Evolutionary conservation across 139 green algal genomes (phyloP).

Genomic region (Bryopsis sp.): DNA sequence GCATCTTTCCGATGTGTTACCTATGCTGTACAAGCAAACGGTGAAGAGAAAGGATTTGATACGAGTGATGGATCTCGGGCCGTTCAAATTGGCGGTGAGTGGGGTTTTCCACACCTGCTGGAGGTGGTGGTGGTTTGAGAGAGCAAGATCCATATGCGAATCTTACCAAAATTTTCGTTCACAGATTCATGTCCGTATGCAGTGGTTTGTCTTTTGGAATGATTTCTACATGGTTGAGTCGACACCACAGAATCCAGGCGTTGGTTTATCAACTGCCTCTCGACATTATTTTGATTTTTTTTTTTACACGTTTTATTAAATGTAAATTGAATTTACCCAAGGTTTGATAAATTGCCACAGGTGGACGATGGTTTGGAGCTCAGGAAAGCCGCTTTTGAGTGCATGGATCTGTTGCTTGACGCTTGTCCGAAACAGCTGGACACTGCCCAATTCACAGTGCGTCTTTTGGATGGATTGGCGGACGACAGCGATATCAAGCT

Average conservation of each 20-base stretch:
- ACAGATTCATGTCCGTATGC: no score
- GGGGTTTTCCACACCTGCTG: no score
- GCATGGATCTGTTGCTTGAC: conserved; percentile 81
- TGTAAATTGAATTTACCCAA: no score
- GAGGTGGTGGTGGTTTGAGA: no score
- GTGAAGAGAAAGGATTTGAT: conserved; percentile 58
- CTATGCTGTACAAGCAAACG: conserved; percentile 80
- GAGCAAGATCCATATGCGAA: no score
- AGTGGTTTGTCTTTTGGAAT: no score
- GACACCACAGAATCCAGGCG: no score
- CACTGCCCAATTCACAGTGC: conserved; percentile 5
- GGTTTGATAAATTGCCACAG: conserved; percentile 37
- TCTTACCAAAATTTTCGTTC: no score
- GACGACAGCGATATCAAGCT: conserved; percentile 13
- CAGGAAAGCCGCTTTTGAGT: conserved; percentile 89
- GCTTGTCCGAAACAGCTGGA: conserved; percentile 13
- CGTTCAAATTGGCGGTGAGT: conserved; percentile 72
- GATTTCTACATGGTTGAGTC: no score
- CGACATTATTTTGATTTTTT: no score
- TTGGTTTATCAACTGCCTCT: no score
- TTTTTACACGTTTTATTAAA: no score
- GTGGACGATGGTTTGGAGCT: conserved; percentile 97
- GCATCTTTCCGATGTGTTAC: conserved; percentile 57
- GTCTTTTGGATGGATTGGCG: conserved; percentile 2
- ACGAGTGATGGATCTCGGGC: conserved; percentile 81